Base-by-base conservation (phyloP, 305 asterid genomes). In the Solanum aculeatissimum region DNA sequence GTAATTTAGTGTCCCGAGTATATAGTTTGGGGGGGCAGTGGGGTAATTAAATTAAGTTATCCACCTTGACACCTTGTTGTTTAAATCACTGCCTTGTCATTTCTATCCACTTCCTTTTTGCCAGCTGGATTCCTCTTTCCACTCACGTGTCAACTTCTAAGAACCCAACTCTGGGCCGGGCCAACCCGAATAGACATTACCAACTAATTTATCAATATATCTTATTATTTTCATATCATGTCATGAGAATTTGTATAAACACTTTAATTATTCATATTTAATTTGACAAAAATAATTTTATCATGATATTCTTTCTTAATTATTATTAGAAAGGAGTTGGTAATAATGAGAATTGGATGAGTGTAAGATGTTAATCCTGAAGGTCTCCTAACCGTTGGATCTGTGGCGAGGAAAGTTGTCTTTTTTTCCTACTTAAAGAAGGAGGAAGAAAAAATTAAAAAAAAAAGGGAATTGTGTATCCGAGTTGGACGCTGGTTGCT, bases 71-170 rank as follows among this genome's bases (percentile, higher is more conserved):
- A 83, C 66, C 62, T 78, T 51, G 83, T 35, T 65, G 54, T 16
- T 32, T 69, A 25, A 9, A 32, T 45, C 43, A 87, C 81, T 86
- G 91, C 90, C 88, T 87, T 80, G 91, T 87, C 92, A 92, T 75
- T 87, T 85, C 89, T 85, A 88, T 88, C 93, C 91, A 85, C 83
- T 83, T 84, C 74, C 55, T 27, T 69, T 77, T 81, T 42, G 90
- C 90, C 90, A 87, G 87, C 86, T 89, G 91, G 88, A 82, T 65
- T n/a, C 87, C 83, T 70, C 85, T 80, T 74, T 79, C 84, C 83
- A 54, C 84, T 86, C 92, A 89, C 92, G 92, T 87, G 96, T 92
- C 92, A 86, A 78, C 87, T 85, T 77, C 90, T 70, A 83, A 42
- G 77, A 82, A 87, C 89, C 89, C 58, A 77, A 7, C 12, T 51